These are phyloP conservation scores for Monilinia vaccinii-corymbosi DNA, from an alignment of 2,329 filamentous ascomycete genomes.

Conservation along the genomic window DNA sequence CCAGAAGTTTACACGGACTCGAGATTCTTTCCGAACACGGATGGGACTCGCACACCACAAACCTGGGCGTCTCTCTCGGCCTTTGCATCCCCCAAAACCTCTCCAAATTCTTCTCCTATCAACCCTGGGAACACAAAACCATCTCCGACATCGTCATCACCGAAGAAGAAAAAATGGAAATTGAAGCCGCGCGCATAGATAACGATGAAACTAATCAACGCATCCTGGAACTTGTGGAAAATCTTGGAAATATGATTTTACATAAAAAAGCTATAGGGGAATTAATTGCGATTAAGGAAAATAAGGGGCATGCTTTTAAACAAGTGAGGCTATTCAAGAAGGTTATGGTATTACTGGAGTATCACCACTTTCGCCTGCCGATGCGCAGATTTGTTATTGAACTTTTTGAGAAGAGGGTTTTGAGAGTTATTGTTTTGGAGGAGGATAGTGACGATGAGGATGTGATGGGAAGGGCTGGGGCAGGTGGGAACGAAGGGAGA, in stretches of 20 bases:
- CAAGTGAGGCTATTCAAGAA: conserved; percentile 74
- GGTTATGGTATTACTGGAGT: conserved; percentile 75
- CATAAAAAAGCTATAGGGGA: conserved; percentile 81
- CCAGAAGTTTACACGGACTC: conserved; percentile 80
- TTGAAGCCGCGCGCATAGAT: conserved; percentile 41
- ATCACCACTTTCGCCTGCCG: conserved; percentile 79
- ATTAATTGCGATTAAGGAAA: conserved; percentile 68
- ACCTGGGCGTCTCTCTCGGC: conserved; percentile 73
- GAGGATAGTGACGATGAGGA: conserved; percentile 37
- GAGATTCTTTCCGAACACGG: conserved; percentile 83
- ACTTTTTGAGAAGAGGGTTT: conserved; percentile 83
- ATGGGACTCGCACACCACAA: conserved; percentile 86
- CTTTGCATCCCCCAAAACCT: conserved; percentile 79
- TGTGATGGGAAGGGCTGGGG: conserved; percentile 39
- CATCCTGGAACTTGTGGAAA: conserved; percentile 76
- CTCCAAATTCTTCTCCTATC: conserved; percentile 65
- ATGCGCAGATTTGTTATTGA: conserved; percentile 88
- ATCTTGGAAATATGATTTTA: conserved; percentile 87
- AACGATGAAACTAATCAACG: conserved; percentile 56
- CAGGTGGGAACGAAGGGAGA: conserved; percentile 45
- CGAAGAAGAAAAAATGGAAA: conserved; percentile 38
- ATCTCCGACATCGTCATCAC: conserved; percentile 28
- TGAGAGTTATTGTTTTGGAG: conserved; percentile 75
- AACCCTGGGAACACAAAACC: conserved; percentile 42
- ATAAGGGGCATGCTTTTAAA: conserved; percentile 65